Conservation (phyloP, 208 protist genomes). For the Crithidia brevicula region DNA sequence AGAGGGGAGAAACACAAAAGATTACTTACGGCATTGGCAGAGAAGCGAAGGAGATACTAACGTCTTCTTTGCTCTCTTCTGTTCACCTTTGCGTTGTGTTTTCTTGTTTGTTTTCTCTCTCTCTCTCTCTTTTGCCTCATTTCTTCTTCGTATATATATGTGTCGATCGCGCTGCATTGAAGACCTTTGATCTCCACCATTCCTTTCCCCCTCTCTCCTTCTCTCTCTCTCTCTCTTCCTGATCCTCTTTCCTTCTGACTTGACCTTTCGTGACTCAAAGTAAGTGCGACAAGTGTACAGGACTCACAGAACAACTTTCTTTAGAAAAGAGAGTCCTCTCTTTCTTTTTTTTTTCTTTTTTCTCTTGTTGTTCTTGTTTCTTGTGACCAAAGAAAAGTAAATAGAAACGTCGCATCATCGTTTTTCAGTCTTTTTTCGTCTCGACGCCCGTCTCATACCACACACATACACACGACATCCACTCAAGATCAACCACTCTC, state of each 20-base stretch:
- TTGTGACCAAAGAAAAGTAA: too few species aligned
- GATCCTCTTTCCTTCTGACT: slow-evolving; percentile 2
- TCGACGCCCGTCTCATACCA: background rate
- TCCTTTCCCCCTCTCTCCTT: background rate
- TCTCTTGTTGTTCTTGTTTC: slow-evolving; percentile 7
- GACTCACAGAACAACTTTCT: too few species aligned
- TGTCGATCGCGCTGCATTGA: too few species aligned
- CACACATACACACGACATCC: background rate
- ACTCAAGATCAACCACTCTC: background rate
- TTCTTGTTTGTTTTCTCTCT: slow-evolving; percentile 1
- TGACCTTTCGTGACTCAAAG: background rate
- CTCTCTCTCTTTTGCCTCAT: background rate
- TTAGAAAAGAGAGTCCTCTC: too few species aligned
- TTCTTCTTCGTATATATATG: background rate
- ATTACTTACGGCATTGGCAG: too few species aligned
- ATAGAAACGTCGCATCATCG: too few species aligned
- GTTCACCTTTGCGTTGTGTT: background rate
- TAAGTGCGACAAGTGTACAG: too few species aligned
- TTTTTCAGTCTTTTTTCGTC: background rate
- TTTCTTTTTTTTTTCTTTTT: slow-evolving; percentile 5
- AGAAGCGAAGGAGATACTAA: too few species aligned
- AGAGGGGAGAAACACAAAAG: too few species aligned
- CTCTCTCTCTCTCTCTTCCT: background rate
- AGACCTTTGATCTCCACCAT: slow-evolving; percentile 1
- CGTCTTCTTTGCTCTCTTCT: background rate